These are phyloP conservation scores for Fusarium mangiferae DNA, from an alignment of 2,329 filamentous ascomycete species.

Conservation along the genomic window DNA sequence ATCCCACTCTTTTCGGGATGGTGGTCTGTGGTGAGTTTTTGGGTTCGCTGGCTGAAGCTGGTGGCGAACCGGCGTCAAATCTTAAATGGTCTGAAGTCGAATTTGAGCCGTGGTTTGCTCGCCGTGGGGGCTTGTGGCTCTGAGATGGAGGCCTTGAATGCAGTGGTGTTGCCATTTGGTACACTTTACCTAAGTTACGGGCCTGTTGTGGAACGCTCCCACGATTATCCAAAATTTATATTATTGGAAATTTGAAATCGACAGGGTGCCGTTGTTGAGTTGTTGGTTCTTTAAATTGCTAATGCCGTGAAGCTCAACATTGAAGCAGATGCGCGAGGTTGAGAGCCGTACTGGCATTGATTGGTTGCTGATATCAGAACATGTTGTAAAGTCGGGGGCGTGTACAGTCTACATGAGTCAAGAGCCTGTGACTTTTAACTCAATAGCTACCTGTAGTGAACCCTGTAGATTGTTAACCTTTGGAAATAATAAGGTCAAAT, in stretches of 20 bases:
- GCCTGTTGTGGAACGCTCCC: slow-evolving; percentile 17
- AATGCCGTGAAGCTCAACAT: background rate
- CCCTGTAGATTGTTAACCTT: background rate
- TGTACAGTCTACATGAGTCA: slow-evolving; percentile 25
- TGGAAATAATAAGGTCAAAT: background rate
- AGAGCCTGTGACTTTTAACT: slow-evolving; percentile 1
- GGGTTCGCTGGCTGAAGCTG: slow-evolving; percentile 24
- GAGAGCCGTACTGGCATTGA: background rate
- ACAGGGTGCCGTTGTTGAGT: slow-evolving; percentile 7
- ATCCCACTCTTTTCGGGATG: slow-evolving; percentile 7
- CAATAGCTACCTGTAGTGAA: background rate
- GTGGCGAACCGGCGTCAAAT: slow-evolving; percentile 40
- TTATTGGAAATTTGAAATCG: slow-evolving; percentile 9
- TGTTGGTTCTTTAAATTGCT: background rate
- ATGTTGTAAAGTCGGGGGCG: background rate
- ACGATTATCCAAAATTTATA: slow-evolving; percentile 8
- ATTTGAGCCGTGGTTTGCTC: slow-evolving; percentile 24
- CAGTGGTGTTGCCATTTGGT: slow-evolving; percentile 23
- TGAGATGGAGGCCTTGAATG: slow-evolving; percentile 8
- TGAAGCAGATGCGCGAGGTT: background rate
- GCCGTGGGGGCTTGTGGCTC: slow-evolving; percentile 22
- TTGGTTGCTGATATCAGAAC: background rate
- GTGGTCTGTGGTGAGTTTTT: slow-evolving; percentile 8
- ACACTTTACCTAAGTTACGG: slow-evolving; percentile 11
- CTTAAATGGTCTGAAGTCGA: slow-evolving; percentile 25